Evolutionary conservation across 257 asterid genomes (phyloP).

Genomic region (Solanum pinnatisectum): DNA sequence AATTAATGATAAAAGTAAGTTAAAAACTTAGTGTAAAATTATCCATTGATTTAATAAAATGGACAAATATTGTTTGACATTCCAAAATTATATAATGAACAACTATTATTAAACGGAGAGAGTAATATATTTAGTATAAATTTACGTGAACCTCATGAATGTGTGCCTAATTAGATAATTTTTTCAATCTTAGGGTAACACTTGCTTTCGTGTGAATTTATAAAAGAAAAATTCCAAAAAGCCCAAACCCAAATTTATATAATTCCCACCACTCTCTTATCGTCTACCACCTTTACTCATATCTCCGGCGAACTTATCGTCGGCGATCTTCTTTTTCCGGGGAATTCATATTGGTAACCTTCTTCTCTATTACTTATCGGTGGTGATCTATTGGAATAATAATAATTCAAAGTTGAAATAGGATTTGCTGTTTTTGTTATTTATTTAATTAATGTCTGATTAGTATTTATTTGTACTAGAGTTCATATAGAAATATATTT

Average conservation of each 20-base stretch:
- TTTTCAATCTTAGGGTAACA: background rate
- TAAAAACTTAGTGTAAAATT: too few relatives aligned
- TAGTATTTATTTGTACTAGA: too few relatives aligned
- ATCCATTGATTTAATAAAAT: too few relatives aligned
- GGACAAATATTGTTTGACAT: too few relatives aligned
- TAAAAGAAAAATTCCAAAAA: background rate
- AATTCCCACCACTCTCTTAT: background rate
- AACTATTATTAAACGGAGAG: too few relatives aligned
- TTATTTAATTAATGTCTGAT: too few relatives aligned
- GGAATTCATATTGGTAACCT: background rate
- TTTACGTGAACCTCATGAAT: background rate
- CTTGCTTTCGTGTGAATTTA: background rate
- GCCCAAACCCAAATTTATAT: background rate
- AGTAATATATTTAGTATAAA: too few relatives aligned
- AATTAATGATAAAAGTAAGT: too few relatives aligned
- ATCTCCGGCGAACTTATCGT: background rate
- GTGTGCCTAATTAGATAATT: too few relatives aligned
- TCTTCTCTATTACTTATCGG: background rate
- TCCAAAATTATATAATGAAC: too few relatives aligned
- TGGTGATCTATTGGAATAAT: background rate
- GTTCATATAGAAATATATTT: background rate
- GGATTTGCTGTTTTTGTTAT: background rate
- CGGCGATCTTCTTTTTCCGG: background rate
- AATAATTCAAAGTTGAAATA: too few relatives aligned
- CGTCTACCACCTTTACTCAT: background rate